Conservation (phyloP, 1,284 basidiomycete genomes). For the Ceratobasidium sp. region DNA sequence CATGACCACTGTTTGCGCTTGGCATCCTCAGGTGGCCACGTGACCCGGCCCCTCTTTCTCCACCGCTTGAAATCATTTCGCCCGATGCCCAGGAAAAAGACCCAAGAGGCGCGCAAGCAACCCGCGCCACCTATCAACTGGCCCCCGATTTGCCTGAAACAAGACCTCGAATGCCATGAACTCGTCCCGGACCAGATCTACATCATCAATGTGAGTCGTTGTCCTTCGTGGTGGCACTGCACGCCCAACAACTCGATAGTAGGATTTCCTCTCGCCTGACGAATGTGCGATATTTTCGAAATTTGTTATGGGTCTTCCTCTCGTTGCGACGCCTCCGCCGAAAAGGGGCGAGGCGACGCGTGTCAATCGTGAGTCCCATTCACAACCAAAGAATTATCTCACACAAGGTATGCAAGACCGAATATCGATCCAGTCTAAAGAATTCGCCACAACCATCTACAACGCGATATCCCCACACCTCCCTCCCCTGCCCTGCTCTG, state of each 20-base stretch:
- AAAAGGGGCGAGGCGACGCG: slow-evolving; percentile 78
- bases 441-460: slow-evolving; percentile 67
- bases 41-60: no score
- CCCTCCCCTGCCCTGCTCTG: slow-evolving; percentile 61
- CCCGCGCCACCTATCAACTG: slow-evolving; percentile 5
- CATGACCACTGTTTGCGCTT: no score
- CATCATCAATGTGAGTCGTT: slow-evolving; percentile 61
- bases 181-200: slow-evolving; percentile 71
- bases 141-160: slow-evolving; percentile 52
- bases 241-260: slow-evolving; percentile 35
- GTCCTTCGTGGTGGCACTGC: slow-evolving; percentile 15
- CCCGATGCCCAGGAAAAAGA: not conserved
- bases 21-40: no score
- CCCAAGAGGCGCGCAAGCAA: not conserved
- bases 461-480: slow-evolving; percentile 64
- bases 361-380: slow-evolving; percentile 64
- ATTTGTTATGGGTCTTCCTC: slow-evolving; percentile 67
- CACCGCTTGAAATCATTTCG: no score
- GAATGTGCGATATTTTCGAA: slow-evolving; percentile 70
- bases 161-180: slow-evolving; percentile 55
- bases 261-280: slow-evolving; percentile 64
- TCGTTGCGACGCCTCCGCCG: slow-evolving; percentile 73
- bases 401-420: slow-evolving; percentile 58
- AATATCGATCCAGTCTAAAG: slow-evolving; percentile 64
- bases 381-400: not conserved